These are phyloP conservation scores for Bretziella fagacearum DNA, from an alignment of 2,329 filamentous ascomycete species.

Conservation along the genomic window DNA sequence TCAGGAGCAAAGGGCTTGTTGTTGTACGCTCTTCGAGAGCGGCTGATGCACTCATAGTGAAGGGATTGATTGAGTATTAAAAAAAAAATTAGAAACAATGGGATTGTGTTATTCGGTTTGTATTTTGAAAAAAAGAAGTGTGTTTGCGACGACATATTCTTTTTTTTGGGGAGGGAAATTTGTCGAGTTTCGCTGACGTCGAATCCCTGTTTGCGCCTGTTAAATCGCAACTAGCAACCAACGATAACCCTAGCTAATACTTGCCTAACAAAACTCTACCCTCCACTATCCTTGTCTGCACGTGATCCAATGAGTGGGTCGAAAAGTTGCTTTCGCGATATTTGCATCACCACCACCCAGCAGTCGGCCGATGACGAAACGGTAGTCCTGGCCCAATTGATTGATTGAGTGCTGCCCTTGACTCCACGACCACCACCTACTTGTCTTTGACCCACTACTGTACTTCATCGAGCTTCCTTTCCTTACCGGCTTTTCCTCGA, in stretches of 20 bases:
- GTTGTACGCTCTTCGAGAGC: conserved; percentile 14
- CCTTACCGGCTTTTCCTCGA: not conserved
- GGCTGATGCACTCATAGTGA: not conserved
- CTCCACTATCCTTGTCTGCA: conserved; percentile 6
- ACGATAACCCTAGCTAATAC: not conserved
- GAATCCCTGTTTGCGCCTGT: not conserved
- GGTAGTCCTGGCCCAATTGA: not conserved
- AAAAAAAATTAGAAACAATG: not conserved
- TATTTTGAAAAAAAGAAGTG: no score
- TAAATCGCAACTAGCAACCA: not conserved
- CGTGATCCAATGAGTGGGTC: conserved; percentile 8
- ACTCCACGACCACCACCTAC: not conserved
- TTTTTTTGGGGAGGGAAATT: not conserved
- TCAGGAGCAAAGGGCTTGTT: conserved; percentile 19
- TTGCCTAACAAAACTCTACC: not conserved
- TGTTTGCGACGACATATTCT: not conserved
- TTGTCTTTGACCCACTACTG: not conserved
- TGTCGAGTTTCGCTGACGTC: not conserved
- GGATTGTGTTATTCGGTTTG: no score
- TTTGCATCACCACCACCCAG: not conserved
- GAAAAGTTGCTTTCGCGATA: conserved; percentile 13
- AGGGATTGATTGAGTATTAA: not conserved
- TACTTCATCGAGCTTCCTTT: not conserved
- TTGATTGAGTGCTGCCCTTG: not conserved
- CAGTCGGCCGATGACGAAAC: not conserved